Conservation (phyloP, 768 basidiomycete genomes). For the Stropharia rugosoannulata region DNA sequence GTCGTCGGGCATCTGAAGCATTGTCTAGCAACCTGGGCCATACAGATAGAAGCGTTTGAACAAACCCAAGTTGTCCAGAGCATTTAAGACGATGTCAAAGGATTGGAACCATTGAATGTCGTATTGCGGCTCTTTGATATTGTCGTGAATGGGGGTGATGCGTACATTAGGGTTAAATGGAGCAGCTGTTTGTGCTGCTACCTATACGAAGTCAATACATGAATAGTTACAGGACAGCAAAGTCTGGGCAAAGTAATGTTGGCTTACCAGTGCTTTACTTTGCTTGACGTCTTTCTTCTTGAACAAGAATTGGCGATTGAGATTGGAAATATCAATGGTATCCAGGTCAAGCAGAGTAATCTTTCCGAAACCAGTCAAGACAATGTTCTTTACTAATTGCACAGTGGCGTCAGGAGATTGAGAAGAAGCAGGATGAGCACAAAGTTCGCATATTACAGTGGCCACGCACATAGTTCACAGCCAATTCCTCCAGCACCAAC, state of each 20-base stretch:
- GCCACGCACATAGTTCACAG: slow-evolving; percentile 81
- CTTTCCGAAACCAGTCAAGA: slow-evolving; percentile 87
- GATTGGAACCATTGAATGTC: slow-evolving; percentile 87
- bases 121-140: slow-evolving; percentile 92
- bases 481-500: slow-evolving; percentile 98
- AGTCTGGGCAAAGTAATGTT: neutral
- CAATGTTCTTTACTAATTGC: slow-evolving; percentile 87
- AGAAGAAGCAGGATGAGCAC: neutral
- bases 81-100: slow-evolving; percentile 94
- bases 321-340: slow-evolving; percentile 96
- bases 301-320: slow-evolving; percentile 97
- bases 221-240: neutral
- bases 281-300: slow-evolving; percentile 97
- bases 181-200: slow-evolving; percentile 80
- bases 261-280: slow-evolving; percentile 83
- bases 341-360: slow-evolving; percentile 95
- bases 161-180: slow-evolving; percentile 87
- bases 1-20: slow-evolving; percentile 79
- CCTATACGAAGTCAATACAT: slow-evolving; percentile 35
- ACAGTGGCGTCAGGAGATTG: neutral
- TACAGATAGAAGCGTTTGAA: slow-evolving; percentile 2
- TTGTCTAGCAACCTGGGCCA: neutral
- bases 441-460: neutral
- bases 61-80: slow-evolving; percentile 92
- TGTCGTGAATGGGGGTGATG: slow-evolving; percentile 88